Evolutionary conservation across 2,329 filamentous ascomycete genomes (phyloP).

Genomic region (Rosellinia necatrix): DNA sequence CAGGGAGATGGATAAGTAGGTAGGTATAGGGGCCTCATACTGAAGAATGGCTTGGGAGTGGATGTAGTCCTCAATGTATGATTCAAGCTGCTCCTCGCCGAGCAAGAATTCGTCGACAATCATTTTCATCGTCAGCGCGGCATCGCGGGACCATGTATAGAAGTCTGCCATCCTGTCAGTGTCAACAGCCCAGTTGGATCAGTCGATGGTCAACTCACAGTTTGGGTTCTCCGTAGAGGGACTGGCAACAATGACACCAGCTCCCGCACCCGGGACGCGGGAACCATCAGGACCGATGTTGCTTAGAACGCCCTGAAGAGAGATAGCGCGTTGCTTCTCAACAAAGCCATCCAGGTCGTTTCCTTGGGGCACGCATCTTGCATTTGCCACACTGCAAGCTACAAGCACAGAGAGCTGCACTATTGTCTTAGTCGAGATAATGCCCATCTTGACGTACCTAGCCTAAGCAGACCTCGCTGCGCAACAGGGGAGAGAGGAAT

Average conservation of each 20-base stretch:
- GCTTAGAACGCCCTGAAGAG: constrained; percentile 56
- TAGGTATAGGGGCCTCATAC: constrained; percentile 10
- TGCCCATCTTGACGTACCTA: constrained; percentile 20
- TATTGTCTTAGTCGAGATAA: constrained; percentile 20
- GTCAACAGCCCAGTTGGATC: not conserved
- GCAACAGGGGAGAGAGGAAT: no score
- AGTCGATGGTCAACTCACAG: constrained; percentile 47
- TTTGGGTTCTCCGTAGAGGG: constrained; percentile 58
- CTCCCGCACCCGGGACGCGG: constrained; percentile 50
- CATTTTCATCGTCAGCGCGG: constrained; percentile 56
- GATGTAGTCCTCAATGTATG: constrained; percentile 57
- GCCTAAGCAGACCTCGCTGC: not conserved
- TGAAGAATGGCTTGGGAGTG: constrained; percentile 57
- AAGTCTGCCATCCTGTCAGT: constrained; percentile 48
- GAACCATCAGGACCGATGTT: constrained; percentile 60
- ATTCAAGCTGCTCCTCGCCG: constrained; percentile 50
- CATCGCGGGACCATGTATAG: constrained; percentile 62
- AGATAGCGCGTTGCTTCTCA: constrained; percentile 49
- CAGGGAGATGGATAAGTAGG: not conserved
- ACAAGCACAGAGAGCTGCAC: constrained; percentile 22
- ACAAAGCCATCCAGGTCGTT: constrained; percentile 43
- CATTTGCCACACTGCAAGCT: constrained; percentile 17
- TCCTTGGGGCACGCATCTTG: constrained; percentile 1
- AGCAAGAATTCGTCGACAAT: constrained; percentile 56
- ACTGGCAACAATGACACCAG: constrained; percentile 59